A percentile compares a stretch with the other conserved stretches of the same genome.
These are phyloP conservation scores for Albifimbria verrucaria DNA, from an alignment of 2,329 filamentous ascomycete genomes.

Conservation along the genomic window DNA sequence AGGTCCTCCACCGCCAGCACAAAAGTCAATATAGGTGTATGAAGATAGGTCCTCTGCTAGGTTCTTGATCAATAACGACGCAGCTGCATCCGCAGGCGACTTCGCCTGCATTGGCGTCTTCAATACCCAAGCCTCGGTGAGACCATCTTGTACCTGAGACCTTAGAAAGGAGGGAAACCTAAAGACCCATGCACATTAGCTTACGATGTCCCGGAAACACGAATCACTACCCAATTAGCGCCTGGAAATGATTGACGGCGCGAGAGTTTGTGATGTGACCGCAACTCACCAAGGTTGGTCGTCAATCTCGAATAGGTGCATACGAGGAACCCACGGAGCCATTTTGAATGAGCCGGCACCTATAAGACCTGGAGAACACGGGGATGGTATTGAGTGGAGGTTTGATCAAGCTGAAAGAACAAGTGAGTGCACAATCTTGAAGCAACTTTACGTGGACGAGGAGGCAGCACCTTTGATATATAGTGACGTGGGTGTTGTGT, in stretches of 20 bases:
- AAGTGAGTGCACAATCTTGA: no score
- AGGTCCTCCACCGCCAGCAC: constrained; percentile 70
- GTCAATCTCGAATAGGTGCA: constrained; percentile 66
- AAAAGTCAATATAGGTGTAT: constrained; percentile 72
- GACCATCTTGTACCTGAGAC: constrained; percentile 60
- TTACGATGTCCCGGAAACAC: no score
- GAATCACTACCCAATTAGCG: no score
- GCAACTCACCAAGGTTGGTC: constrained; percentile 66
- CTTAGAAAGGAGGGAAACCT: constrained; percentile 68
- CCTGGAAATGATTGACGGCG: no score
- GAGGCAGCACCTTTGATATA: no score
- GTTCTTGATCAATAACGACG: constrained; percentile 49
- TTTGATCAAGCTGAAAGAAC: no score
- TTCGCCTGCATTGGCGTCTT: constrained; percentile 54
- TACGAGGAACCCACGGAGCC: constrained; percentile 50
- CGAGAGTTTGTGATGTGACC: no score
- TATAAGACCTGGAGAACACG: no score
- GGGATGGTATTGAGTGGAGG: no score
- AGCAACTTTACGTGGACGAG: no score
- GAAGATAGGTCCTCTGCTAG: constrained; percentile 44
- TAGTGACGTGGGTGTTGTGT: no score
- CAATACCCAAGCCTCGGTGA: constrained; percentile 62
- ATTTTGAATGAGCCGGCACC: constrained; percentile 22
- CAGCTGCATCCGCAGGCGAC: constrained; percentile 60
- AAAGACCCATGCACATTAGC: constrained; percentile 2